Evolutionary conservation across 441 rosid species (phyloP), one percentile per base, ranked within the genome.

Genomic region (Pelargonium citronellum): DNA sequence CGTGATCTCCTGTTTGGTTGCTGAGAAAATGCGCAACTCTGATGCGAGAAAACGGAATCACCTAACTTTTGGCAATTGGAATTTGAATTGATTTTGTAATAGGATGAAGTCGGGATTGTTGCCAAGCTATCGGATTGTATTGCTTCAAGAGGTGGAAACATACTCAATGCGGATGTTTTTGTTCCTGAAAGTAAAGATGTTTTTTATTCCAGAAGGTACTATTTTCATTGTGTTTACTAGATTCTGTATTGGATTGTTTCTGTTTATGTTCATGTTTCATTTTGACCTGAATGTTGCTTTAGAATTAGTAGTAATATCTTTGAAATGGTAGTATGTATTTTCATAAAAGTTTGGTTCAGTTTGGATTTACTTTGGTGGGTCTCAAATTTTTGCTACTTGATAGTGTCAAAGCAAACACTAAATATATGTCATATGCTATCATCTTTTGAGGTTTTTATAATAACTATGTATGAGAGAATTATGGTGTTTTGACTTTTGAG

Each of bases 81-180:
- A 9, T 64, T 46, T 19, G 24, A 69, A 68, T 66, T 55, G 77
- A 77, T 71, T 63, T 15, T 66, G 61, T 66, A 13, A 57, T 76
- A 94, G 97, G 96, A 94, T 82, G 83, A 39, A 15, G 91, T 91
- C 68, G 97, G 97, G 55, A 94, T 94, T 67, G 94, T 94, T 16
- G 97, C 99, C 0, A 91, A 86, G 78, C 76, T 94, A 24, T 94
- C 94, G 4, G 97, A 94, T 19, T 90, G 97, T 64, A 94, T 94
- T 79, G 96, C 99, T 76, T 85, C 94, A 16, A 87, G 86, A 37
- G 92, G 99, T 3, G 97, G 96, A 47, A 94, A 91, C 83, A 94
- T 94, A 81, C 95, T 91, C 65, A 87, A 75, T 13, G 90, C 90
- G 17, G 96, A 93, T 81, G 89, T 93, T 63, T 93, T 91, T 71